Percentiles rank a stretch among this genome's conserved stretches.
These are phyloP conservation scores for Naganishia onofrii DNA, from an alignment of 768 basidiomycete genomes.

Conservation along the genomic window DNA sequence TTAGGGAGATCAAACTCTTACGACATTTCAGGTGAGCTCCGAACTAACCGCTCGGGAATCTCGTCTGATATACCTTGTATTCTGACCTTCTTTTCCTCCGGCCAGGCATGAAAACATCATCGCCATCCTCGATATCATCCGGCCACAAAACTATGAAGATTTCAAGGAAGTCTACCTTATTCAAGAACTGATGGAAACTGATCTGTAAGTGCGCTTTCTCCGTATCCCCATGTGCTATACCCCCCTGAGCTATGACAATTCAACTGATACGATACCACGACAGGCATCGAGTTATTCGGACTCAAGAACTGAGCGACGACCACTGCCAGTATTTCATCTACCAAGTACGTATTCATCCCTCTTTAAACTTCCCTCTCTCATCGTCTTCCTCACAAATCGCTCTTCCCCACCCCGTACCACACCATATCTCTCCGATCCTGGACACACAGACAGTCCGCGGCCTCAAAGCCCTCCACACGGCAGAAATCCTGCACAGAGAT, in stretches of 20 bases:
- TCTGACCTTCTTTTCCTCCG: too few species aligned
- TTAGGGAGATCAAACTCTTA: conserved; percentile 81
- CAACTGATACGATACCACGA: too few species aligned
- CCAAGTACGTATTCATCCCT: conserved; percentile 35
- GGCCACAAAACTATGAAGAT: conserved; percentile 70
- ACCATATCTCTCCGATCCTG: too few species aligned
- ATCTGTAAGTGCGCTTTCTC: conserved; percentile 56
- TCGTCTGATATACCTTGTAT: too few species aligned
- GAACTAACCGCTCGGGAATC: too few species aligned
- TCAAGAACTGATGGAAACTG: conserved; percentile 84
- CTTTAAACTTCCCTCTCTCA: not conserved
- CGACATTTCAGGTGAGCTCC: conserved; percentile 57
- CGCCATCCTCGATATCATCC: conserved; percentile 83
- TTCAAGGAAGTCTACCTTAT: conserved; percentile 82
- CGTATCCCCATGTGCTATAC: not conserved
- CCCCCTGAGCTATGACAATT: too few species aligned
- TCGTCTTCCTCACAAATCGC: too few species aligned
- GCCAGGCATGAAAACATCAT: conserved; percentile 64
- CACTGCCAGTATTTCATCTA: conserved; percentile 87
- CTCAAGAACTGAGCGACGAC: conserved; percentile 91
- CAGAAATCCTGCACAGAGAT: conserved; percentile 68
- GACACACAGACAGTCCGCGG: conserved; percentile 94
- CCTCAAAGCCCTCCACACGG: conserved; percentile 91
- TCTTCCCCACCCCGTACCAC: not conserved
- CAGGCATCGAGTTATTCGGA: conserved; percentile 85